Conservation (phyloP, 768 basidiomycete genomes). For the Lentinula edodes region DNA sequence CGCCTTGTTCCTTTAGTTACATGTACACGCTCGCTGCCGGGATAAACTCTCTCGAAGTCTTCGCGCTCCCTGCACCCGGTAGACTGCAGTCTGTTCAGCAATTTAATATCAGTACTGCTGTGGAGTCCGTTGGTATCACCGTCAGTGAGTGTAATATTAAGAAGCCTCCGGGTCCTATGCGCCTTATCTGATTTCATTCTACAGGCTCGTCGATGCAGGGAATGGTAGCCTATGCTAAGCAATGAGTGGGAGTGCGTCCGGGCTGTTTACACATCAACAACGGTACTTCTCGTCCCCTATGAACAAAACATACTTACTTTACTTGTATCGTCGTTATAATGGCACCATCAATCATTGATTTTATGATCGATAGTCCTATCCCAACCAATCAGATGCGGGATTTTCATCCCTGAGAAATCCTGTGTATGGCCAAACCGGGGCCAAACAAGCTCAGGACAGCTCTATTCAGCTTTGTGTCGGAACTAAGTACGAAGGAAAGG, state of each 20-base stretch:
- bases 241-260: not conserved
- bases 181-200: not conserved
- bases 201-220: not conserved
- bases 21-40: slow-evolving; percentile 33
- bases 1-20: slow-evolving; percentile 21
- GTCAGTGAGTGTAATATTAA: slow-evolving; percentile 22
- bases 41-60: slow-evolving; percentile 31
- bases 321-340: too few relatives aligned
- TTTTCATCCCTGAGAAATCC: too few relatives aligned
- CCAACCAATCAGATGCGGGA: too few relatives aligned
- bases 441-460: too few relatives aligned
- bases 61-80: slow-evolving; percentile 32
- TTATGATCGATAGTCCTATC: too few relatives aligned
- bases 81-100: slow-evolving; percentile 22
- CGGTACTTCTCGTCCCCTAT: too few relatives aligned
- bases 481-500: too few relatives aligned
- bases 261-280: too few relatives aligned
- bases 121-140: slow-evolving; percentile 22
- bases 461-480: too few relatives aligned
- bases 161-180: not conserved
- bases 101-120: slow-evolving; percentile 24
- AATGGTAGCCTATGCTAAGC: not conserved
- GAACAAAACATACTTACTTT: too few relatives aligned
- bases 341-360: too few relatives aligned
- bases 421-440: too few relatives aligned